Evolutionary conservation across 176 grass and related monocot species (phyloP).

Genomic region (Avena insularis): DNA sequence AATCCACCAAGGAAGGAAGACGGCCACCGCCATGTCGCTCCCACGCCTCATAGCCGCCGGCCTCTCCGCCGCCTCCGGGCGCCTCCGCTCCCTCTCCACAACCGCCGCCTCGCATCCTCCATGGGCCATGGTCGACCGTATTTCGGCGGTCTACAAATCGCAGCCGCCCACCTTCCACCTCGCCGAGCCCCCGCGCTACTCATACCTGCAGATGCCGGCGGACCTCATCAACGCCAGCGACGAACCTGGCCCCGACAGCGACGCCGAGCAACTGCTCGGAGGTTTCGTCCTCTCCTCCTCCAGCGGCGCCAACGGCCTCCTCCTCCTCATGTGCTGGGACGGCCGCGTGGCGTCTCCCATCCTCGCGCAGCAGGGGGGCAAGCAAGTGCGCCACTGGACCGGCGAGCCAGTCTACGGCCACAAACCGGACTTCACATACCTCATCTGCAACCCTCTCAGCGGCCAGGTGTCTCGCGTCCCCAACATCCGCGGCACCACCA

Average conservation of each 20-base stretch:
- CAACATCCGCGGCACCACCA: neutral
- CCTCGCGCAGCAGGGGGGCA: neutral
- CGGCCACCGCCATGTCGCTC: neutral
- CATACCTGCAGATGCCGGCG: neutral
- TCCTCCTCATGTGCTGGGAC: neutral
- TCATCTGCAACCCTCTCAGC: slow-evolving; percentile 34
- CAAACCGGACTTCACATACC: slow-evolving; percentile 4
- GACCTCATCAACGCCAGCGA: neutral
- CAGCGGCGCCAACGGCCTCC: too few species aligned
- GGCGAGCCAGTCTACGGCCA: neutral
- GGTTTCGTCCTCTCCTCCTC: neutral
- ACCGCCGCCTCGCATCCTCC: neutral
- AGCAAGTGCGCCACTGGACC: neutral
- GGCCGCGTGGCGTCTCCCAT: neutral
- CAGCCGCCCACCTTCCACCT: neutral
- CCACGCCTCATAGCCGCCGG: neutral
- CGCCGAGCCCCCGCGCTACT: neutral
- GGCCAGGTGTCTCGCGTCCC: slow-evolving; percentile 28
- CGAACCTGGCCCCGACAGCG: neutral
- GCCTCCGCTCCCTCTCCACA: neutral
- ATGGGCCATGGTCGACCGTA: neutral
- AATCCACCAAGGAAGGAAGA: neutral
- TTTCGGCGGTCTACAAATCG: neutral
- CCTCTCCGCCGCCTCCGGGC: neutral
- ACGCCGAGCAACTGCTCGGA: neutral